Evolutionary conservation across 495 filamentous ascomycete species (phyloP), one percentile per base, ranked within the genome.

Genomic region (Penicillium simplicissimum): DNA sequence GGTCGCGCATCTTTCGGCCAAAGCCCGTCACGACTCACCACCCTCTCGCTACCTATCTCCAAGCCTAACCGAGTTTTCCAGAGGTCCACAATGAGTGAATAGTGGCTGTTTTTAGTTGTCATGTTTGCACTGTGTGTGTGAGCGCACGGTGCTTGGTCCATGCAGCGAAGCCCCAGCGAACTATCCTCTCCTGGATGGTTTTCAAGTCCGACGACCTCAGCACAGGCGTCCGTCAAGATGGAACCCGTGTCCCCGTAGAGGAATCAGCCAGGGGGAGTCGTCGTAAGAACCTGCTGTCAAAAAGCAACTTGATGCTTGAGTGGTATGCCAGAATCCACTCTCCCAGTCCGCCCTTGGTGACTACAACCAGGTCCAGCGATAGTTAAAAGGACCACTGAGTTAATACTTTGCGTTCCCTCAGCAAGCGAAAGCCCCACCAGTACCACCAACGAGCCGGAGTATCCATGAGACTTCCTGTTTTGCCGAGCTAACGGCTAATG

Each of bases 391-490:
- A 52, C 8, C n/a, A n/a, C 23, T 7, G 8, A n/a, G n/a, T n/a
- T n/a, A n/a, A 36, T 9, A 11, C 4, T 36, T 19, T 36, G 28
- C 1, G 33, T 35, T 4, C 17, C 8, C 36, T 5, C 0, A 0
- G n/a, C 7, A 53, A 19, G 15, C 11, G 19, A 33, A 19, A 1
- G 8, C 49, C 17, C 51, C 51, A 21, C 51, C 14, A 8, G 33
- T 21, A 35, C 31, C 51, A 21, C 51, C 31, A 19, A 14, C 11
- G 33, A 53, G 31, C 31, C 15, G n/a, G 31, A 36, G 15, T 8
- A 36, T 52, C 49, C 28, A 35, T 53, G 19, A 34, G 21, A 19
- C 19, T 34, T 52, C 49, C 49, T 52, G 49, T 52, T 53, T 53
- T 5, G 51, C 17, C 9, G 8, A 36, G 17, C 17, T 11, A 34